Base-by-base conservation (phyloP, 148 eudicot genomes). In the Limonium bicolor region DNA sequence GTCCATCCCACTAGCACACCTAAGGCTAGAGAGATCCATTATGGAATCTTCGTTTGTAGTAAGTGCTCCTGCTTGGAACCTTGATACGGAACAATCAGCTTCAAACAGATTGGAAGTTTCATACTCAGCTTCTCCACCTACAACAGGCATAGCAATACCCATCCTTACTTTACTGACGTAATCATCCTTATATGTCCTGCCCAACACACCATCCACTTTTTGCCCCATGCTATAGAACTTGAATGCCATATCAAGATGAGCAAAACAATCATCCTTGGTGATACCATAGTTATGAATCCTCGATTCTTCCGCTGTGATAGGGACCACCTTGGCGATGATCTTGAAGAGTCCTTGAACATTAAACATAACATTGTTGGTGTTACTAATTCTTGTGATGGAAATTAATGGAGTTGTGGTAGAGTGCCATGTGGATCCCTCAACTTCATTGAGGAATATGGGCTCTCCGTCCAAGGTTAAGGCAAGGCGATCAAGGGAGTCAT, bases 191-290 rank as follows among this genome's bases (percentile, higher is more conserved):
- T 86, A 86, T 2, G 92, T 86, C 49, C 72, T 85, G 4, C 95
- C 95, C 48, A 86, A 56, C 12, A 86, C 92, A 1, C 95, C 95
- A 33, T 61, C 68, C 2, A 86, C 95, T 2, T 69, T 59, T 4
- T 42, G 71, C 13, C 67, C 80, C 20, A 86, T 34, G 1, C 80
- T 67, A 62, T 69, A 61, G 38, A 86, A 86, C 59, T 77, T 77
- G 66, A 81, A 78, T 41, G 72, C 64, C 48, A 74, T 25, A 55
- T 86, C 95, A n/a, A 86, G 81, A 45, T 81, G 93, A 21, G 95
- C 93, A 5, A 81, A 77, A 40, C 86, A 74, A 62, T 86, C 93
- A 3, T 86, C 80, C 16, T 68, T 61, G 12, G 58, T 66, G 12
- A 86, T 51, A 0, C 76, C 93, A 36, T 86, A 86, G 6, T 64